Evolutionary conservation across 2,329 filamentous ascomycete genomes (phyloP).

Genomic region (Neobulgaria alba): DNA sequence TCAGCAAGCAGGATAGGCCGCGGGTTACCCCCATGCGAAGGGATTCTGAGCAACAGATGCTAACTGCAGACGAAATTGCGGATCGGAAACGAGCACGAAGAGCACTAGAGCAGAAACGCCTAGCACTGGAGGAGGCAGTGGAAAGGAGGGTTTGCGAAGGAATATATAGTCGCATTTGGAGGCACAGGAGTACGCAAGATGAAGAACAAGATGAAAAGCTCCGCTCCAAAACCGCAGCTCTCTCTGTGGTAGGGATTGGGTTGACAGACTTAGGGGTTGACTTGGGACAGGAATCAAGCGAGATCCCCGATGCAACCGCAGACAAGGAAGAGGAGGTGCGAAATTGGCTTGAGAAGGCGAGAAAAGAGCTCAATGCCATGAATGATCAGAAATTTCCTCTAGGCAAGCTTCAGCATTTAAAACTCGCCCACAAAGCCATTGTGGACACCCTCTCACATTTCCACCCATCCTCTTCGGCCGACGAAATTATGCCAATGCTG

Average conservation of each 20-base stretch:
- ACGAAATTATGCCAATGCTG: constrained; percentile 93
- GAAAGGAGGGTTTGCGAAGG: constrained; percentile 79
- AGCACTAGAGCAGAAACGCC: constrained; percentile 67
- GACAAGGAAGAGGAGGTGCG: constrained; percentile 61
- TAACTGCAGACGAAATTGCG: constrained; percentile 77
- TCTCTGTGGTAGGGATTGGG: constrained; percentile 86
- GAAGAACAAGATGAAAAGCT: constrained; percentile 93
- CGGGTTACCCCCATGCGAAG: constrained; percentile 31
- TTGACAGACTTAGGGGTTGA: constrained; percentile 77
- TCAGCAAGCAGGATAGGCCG: constrained; percentile 43
- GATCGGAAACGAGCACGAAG: constrained; percentile 71
- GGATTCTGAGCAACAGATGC: constrained; percentile 67
- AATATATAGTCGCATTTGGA: constrained; percentile 82
- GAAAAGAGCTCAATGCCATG: constrained; percentile 69
- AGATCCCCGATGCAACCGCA: constrained; percentile 47
- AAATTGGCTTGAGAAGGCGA: constrained; percentile 62
- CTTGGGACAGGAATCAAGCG: constrained; percentile 44
- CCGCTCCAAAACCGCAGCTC: constrained; percentile 83
- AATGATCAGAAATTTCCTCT: constrained; percentile 78
- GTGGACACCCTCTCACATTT: constrained; percentile 72
- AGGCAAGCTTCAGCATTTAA: constrained; percentile 83
- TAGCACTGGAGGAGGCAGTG: constrained; percentile 79
- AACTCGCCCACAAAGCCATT: constrained; percentile 84
- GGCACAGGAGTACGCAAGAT: constrained; percentile 84
- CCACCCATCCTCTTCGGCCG: constrained; percentile 76